Conservation (phyloP, 768 basidiomycete genomes). For the Lactifluus piperatus region DNA sequence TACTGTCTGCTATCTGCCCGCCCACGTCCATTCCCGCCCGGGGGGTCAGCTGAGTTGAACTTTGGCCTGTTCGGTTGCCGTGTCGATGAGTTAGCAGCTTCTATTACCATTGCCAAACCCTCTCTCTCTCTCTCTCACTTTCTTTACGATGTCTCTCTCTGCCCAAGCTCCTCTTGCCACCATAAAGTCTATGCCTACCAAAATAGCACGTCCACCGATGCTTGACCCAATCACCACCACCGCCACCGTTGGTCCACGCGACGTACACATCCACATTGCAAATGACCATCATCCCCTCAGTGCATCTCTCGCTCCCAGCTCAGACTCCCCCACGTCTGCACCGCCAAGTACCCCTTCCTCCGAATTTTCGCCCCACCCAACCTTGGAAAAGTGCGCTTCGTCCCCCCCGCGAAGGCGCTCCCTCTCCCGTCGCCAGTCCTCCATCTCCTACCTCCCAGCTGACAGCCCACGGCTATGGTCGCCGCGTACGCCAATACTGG, state of each 20-base stretch:
- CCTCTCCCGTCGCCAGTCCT: conserved; percentile 38
- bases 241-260: conserved; percentile 31
- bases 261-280: conserved; percentile 36
- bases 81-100: too few relatives aligned
- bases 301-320: conserved; percentile 15
- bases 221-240: conserved; percentile 18
- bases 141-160: not conserved
- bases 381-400: conserved; percentile 15
- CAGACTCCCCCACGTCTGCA: conserved; percentile 10
- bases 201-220: not conserved
- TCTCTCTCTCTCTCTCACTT: too few relatives aligned
- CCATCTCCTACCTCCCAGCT: conserved; percentile 41
- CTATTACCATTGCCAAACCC: too few relatives aligned
- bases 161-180: not conserved
- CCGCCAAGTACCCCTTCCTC: conserved; percentile 24
- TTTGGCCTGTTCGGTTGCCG: not conserved
- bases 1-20: too few relatives aligned
- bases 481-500: conserved; percentile 3
- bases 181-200: not conserved
- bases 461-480: conserved; percentile 24
- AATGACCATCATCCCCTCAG: conserved; percentile 14
- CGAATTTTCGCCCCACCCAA: conserved; percentile 19
- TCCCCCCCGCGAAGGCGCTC: conserved; percentile 21
- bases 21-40: too few relatives aligned
- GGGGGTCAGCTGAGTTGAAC: not conserved